Conservation (phyloP, 495 filamentous ascomycete genomes). For the Cercophora scortea region DNA sequence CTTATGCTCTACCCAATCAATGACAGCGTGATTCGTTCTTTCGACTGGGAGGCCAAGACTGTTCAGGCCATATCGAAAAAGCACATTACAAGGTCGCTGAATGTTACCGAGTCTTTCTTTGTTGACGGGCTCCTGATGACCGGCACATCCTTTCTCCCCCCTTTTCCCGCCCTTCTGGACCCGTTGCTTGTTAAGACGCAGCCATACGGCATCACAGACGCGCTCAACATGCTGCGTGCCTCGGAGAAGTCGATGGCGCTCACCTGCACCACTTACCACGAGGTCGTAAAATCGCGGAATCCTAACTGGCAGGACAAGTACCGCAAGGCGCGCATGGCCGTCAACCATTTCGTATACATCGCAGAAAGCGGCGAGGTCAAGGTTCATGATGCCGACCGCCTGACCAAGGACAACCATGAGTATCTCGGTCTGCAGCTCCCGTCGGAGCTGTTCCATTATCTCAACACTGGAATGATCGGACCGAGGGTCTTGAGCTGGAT, state of each 20-base stretch:
- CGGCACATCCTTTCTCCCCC: constrained; percentile 69
- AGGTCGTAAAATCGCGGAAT: constrained; percentile 61
- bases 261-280: constrained; percentile 61
- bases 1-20: constrained; percentile 79
- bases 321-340: constrained; percentile 69
- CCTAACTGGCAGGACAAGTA: constrained; percentile 76
- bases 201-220: constrained; percentile 56
- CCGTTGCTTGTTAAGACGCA: constrained; percentile 33
- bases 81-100: constrained; percentile 59
- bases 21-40: constrained; percentile 64
- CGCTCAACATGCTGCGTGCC: constrained; percentile 62
- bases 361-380: constrained; percentile 66
- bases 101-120: constrained; percentile 65
- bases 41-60: constrained; percentile 58
- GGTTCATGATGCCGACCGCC: constrained; percentile 57
- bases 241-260: constrained; percentile 53
- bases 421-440: constrained; percentile 85
- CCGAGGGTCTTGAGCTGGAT: constrained; percentile 75
- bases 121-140: constrained; percentile 76
- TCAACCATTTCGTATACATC: constrained; percentile 82
- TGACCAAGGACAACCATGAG: constrained; percentile 76
- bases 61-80: constrained; percentile 69
- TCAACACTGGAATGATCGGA: constrained; percentile 73
- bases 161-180: constrained; percentile 67
- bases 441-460: constrained; percentile 85